Evolutionary conservation across 805 yeast species (phyloP).

Genomic region (Sungouiozyma intestinalis): DNA sequence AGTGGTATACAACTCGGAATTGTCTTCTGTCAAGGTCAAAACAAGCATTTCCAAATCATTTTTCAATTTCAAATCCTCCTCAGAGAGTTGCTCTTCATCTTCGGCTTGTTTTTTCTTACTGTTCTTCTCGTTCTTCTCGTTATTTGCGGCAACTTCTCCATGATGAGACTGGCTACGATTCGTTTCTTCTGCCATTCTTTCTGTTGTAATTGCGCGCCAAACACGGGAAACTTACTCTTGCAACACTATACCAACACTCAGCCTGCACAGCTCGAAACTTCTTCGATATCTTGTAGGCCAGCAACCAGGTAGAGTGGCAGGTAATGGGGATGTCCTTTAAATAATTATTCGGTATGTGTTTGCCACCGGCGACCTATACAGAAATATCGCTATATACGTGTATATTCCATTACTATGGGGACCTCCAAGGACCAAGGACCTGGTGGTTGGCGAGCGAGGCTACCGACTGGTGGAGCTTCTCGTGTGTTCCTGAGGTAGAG

Average conservation of each 20-base stretch:
- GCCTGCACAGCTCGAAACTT: too few species aligned
- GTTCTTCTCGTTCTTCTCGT: slow-evolving; percentile 5
- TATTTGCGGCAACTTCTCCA: background rate
- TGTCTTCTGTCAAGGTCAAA: slow-evolving; percentile 56
- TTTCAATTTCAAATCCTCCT: slow-evolving; percentile 85
- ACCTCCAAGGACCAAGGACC: background rate
- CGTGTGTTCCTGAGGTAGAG: too few species aligned
- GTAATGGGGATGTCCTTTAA: background rate
- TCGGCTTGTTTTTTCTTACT: slow-evolving; percentile 22
- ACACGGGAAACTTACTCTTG: background rate
- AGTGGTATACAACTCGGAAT: slow-evolving; percentile 37
- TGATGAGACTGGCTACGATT: slow-evolving; percentile 2
- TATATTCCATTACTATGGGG: background rate
- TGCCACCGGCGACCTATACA: background rate
- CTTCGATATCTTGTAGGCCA: too few species aligned
- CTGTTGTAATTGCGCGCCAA: background rate
- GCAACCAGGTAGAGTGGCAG: background rate
- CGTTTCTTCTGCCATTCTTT: slow-evolving; percentile 3
- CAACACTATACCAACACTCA: background rate
- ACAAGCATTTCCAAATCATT: slow-evolving; percentile 79
- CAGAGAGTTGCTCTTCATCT: slow-evolving; percentile 77
- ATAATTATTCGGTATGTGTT: background rate
- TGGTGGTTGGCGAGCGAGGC: too few species aligned
- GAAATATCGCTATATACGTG: background rate
- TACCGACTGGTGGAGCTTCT: too few species aligned